Conservation (phyloP, 139 green algal species). For the Chlorella sp. region DNA sequence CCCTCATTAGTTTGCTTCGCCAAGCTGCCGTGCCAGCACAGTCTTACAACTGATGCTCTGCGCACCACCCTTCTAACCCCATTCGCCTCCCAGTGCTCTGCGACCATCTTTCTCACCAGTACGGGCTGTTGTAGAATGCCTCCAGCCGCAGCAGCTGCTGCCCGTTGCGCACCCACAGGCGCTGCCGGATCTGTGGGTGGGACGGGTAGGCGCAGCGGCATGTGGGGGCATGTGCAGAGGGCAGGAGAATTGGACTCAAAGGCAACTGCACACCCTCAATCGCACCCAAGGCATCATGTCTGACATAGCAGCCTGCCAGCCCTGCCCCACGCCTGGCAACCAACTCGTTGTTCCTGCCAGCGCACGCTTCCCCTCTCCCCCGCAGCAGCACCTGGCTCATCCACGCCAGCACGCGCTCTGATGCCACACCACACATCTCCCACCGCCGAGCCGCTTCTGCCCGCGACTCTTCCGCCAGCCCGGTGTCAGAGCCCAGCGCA, state of each 20-base stretch:
- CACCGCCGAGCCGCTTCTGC: not conserved
- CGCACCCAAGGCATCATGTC: not conserved
- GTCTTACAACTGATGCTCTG: not conserved
- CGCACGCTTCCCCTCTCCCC: not conserved
- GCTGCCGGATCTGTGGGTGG: slow-evolving; percentile 34
- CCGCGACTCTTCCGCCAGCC: not conserved
- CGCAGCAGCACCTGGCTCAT: slow-evolving; percentile 31
- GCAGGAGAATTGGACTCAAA: not conserved
- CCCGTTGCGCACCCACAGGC: slow-evolving; percentile 58
- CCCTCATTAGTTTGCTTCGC: no score
- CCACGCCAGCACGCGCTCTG: slow-evolving; percentile 23
- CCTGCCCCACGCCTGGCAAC: no score
- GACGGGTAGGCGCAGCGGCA: not conserved
- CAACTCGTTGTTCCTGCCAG: not conserved
- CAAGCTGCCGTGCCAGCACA: no score
- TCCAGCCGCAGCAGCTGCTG: slow-evolving; percentile 41
- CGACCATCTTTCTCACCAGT: slow-evolving; percentile 28
- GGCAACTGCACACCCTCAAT: not conserved
- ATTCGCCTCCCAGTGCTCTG: not conserved
- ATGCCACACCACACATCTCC: slow-evolving; percentile 17
- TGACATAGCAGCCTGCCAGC: not conserved
- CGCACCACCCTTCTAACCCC: no score
- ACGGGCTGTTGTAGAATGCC: slow-evolving; percentile 38
- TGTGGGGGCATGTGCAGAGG: not conserved
- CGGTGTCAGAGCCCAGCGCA: not conserved